These are phyloP conservation scores for Favolaschia claudopus DNA, from an alignment of 768 basidiomycete genomes.

Conservation along the genomic window DNA sequence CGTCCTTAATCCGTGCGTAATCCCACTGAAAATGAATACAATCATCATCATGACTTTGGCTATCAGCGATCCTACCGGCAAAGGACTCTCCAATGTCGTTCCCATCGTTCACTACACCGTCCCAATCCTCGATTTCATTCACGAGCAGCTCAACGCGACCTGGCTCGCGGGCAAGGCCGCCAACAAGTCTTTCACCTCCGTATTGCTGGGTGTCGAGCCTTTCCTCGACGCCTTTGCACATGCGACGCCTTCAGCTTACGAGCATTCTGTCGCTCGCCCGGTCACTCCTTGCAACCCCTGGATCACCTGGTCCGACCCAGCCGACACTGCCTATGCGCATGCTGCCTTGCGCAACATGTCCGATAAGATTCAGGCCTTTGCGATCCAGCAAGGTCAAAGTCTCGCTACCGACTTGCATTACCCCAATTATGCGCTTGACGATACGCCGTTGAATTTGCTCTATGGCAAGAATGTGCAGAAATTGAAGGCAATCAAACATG, in stretches of 20 bases:
- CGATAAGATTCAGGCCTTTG: conserved; percentile 47
- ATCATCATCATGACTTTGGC: too few relatives aligned
- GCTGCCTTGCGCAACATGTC: conserved; percentile 48
- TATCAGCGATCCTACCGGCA: too few relatives aligned
- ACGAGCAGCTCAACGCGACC: too few relatives aligned
- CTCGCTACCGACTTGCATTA: conserved; percentile 52
- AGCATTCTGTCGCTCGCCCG: conserved; percentile 18
- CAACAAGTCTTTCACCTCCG: too few relatives aligned
- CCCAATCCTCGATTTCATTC: too few relatives aligned
- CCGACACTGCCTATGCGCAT: conserved; percentile 49
- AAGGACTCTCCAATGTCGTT: too few relatives aligned
- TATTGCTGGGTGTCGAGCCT: conserved; percentile 50
- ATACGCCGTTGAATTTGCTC: conserved; percentile 57
- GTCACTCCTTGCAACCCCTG: conserved; percentile 56
- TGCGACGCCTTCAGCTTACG: neutral
- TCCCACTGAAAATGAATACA: too few relatives aligned
- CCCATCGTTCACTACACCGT: too few relatives aligned
- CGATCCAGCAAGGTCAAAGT: conserved; percentile 47
- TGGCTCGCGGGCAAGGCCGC: too few relatives aligned
- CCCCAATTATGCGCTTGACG: conserved; percentile 65
- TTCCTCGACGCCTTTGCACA: conserved; percentile 34
- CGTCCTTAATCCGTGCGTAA: too few relatives aligned
- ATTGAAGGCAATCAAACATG: conserved; percentile 48
- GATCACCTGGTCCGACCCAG: conserved; percentile 52
- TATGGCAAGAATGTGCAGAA: conserved; percentile 57